These are phyloP conservation scores for Juncus inflexus DNA, from an alignment of 176 grass and related monocot genomes.

Conservation along the genomic window DNA sequence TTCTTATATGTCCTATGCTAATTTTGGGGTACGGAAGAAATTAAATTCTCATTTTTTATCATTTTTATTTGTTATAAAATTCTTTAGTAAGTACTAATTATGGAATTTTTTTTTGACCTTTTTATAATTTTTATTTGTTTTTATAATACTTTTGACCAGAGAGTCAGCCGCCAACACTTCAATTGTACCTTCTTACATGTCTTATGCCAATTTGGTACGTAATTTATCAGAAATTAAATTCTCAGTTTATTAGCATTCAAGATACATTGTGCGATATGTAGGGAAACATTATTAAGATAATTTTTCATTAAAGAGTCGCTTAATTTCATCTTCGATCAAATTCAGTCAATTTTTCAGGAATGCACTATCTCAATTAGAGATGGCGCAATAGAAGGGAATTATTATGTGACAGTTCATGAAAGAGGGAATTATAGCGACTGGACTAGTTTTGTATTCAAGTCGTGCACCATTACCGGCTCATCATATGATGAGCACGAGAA, in stretches of 20 bases:
- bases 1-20: too few relatives aligned
- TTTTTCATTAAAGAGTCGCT: conserved; percentile 44
- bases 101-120: too few relatives aligned
- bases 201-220: too few relatives aligned
- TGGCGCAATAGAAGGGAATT: neutral
- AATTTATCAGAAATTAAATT: too few relatives aligned
- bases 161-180: too few relatives aligned
- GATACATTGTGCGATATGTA: conserved; percentile 54
- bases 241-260: conserved; percentile 46
- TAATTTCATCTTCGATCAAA: conserved; percentile 74
- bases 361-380: conserved; percentile 35
- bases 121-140: too few relatives aligned
- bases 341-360: conserved; percentile 47
- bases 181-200: too few relatives aligned
- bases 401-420: conserved; percentile 57
- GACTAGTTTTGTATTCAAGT: conserved; percentile 52
- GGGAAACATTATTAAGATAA: conserved; percentile 60
- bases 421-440: conserved; percentile 3
- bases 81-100: too few relatives aligned
- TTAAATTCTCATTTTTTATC: too few relatives aligned
- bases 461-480: conserved; percentile 33
- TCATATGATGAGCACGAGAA: neutral
- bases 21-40: too few relatives aligned
- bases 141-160: too few relatives aligned
- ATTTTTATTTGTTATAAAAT: too few relatives aligned